These are phyloP conservation scores for Saccharomyces eubayanus DNA, from an alignment of 805 yeast species.

Conservation along the genomic window DNA sequence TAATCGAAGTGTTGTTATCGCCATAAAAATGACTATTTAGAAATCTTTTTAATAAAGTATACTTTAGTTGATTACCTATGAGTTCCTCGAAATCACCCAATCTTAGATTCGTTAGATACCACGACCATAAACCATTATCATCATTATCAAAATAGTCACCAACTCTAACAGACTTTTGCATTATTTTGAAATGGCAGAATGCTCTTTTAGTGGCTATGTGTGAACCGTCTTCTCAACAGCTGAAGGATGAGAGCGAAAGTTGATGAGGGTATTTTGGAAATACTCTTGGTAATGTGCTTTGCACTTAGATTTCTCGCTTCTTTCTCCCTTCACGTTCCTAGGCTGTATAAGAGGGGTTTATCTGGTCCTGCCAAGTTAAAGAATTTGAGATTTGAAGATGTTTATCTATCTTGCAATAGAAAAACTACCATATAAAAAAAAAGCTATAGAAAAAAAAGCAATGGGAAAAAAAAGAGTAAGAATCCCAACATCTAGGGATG, in stretches of 20 bases:
- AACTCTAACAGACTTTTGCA: conserved; percentile 26
- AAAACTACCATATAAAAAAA: background rate
- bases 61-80: conserved; percentile 22
- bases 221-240: background rate
- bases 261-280: background rate
- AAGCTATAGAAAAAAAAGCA: background rate
- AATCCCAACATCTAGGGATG: background rate
- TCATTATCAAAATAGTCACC: conserved; percentile 28
- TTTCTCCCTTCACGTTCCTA: background rate
- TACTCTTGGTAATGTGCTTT: background rate
- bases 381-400: background rate
- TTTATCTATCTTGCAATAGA: background rate
- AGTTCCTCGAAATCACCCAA: conserved; percentile 33
- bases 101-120: conserved; percentile 32
- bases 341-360: background rate
- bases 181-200: background rate
- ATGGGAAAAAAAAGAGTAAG: background rate
- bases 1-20: conserved; percentile 5
- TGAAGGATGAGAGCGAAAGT: background rate
- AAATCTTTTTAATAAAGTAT: conserved; percentile 24
- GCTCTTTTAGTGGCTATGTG: background rate
- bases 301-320: background rate
- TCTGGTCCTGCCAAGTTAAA: background rate
- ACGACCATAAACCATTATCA: conserved; percentile 31
- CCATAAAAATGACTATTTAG: conserved; percentile 19